Evolutionary conservation across 1,284 basidiomycete species (phyloP).

Genomic region (Boletellus deceptivus): DNA sequence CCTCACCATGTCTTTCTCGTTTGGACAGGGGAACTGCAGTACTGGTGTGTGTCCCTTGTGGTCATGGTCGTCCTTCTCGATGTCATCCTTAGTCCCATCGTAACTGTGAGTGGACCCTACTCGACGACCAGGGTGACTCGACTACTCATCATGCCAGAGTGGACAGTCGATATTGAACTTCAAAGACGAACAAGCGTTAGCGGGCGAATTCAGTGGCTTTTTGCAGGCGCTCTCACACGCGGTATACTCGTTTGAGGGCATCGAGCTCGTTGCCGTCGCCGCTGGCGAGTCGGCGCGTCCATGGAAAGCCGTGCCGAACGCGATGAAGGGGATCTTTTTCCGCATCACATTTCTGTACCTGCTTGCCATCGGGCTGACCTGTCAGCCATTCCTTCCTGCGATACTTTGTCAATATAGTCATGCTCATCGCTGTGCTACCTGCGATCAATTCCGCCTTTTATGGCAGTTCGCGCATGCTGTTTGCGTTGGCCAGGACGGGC

Average conservation of each 20-base stretch:
- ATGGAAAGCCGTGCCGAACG: conserved; percentile 60
- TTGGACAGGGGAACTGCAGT: conserved; percentile 49
- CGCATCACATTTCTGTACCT: conserved; percentile 65
- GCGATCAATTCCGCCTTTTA: conserved; percentile 62
- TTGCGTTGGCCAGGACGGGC: conserved; percentile 49
- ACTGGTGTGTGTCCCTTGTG: conserved; percentile 53
- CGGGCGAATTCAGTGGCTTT: conserved; percentile 51
- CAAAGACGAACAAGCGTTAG: conserved; percentile 47
- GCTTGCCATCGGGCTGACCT: conserved; percentile 32
- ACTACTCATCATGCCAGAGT: neutral
- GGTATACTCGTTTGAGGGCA: conserved; percentile 74
- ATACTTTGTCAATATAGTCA: conserved; percentile 49
- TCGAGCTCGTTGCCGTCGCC: conserved; percentile 67
- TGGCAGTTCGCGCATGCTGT: conserved; percentile 60
- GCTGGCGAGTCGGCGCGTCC: conserved; percentile 62
- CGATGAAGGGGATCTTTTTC: conserved; percentile 68
- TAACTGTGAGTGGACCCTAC: conserved; percentile 37
- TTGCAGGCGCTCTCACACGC: conserved; percentile 55
- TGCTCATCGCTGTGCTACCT: conserved; percentile 66
- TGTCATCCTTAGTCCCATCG: conserved; percentile 50
- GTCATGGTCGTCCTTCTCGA: conserved; percentile 51
- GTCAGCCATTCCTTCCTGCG: too few relatives aligned
- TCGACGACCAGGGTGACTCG: neutral
- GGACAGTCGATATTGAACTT: conserved; percentile 52
- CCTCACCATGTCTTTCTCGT: too few relatives aligned